Base-by-base conservation (phyloP, 345 rosid species). In the Pseudoturritis turrita region DNA sequence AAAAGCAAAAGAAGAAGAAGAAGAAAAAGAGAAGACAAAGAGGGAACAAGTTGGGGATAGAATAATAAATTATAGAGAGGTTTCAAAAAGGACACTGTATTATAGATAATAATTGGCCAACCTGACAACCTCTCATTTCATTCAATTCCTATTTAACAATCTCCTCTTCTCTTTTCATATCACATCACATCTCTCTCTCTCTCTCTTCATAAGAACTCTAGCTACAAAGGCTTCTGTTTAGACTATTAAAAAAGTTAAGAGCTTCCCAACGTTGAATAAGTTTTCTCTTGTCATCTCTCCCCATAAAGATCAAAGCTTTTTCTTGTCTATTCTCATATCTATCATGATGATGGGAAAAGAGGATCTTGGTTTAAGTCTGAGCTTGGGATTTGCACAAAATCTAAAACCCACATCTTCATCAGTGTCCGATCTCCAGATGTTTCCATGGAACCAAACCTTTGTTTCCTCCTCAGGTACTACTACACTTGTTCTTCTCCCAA, bases 281-380 rank as follows among this genome's bases (percentile, higher is more conserved):
- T 7, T 39, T 37, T 31, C 33, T 43, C 3, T 19, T 25, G 17
- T 40, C 46, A 62, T n/a, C 29, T 36, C 17, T 63, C 22, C 13
- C 2, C 35, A 52, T 6, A 64, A 49, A 51, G 10, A 68, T 17
- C 13, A 17, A 39, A 36, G 17, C 41, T 21, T 50, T 40, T 47
- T 17, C 37, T 33, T 8, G 37, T 33, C 37, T 59, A 26, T 29
- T 29, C 52, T 21, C 45, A 29, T 36, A 79, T 57, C 10, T 23
- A 64, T 47, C 28, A 83, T 79, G 84, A 81, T 82, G 90, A 80
- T 75, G 73, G 91, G 77, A 61, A 85, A 86, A 70, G 94, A 88
- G 17, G 99, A 88, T 83, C 75, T 95, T 54, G 94, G 98, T 46
- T 81, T 91, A 80, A 85, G 88, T 52, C 74, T 91, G 25, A 82